Percentiles rank a stretch among this genome's conserved stretches.
Conservation (phyloP, 2,329 filamentous ascomycete genomes). For the Nigrospora osmanthi region DNA sequence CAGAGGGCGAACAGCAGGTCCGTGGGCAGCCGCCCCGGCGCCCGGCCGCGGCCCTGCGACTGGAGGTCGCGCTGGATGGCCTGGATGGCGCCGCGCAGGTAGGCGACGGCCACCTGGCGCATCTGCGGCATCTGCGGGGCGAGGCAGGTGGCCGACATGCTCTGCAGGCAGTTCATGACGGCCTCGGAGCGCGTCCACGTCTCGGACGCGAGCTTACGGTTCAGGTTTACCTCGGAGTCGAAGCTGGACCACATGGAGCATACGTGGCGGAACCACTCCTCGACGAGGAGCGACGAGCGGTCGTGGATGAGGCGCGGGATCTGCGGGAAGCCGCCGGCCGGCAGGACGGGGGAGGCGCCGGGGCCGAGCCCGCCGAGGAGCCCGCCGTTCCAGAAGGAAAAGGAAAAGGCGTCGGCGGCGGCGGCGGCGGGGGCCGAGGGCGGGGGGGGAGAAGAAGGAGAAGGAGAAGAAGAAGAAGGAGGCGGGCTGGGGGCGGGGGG, state of each 20-base stretch:
- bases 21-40: conserved; percentile 18
- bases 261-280: conserved; percentile 30
- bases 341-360: conserved; percentile 3
- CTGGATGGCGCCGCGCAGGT: conserved; percentile 24
- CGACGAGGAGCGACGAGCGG: conserved; percentile 23
- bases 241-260: conserved; percentile 32
- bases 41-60: conserved; percentile 6
- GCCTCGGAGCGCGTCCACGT: conserved; percentile 27
- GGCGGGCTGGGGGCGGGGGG: neutral
- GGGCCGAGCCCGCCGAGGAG: neutral
- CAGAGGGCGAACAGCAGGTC: conserved; percentile 28
- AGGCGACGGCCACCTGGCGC: conserved; percentile 21
- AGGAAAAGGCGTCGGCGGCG: neutral
- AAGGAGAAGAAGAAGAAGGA: neutral
- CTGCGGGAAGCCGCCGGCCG: conserved; percentile 5
- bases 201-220: conserved; percentile 26
- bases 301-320: conserved; percentile 14
- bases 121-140: conserved; percentile 25
- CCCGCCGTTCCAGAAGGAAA: neutral
- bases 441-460: neutral
- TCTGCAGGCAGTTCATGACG: conserved; percentile 29
- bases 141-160: conserved; percentile 31
- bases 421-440: neutral
- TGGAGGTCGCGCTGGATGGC: conserved; percentile 26
- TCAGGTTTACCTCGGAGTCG: conserved; percentile 29